Base-by-base conservation (phyloP, 2,329 filamentous ascomycete genomes). In the Alternaria panax region DNA sequence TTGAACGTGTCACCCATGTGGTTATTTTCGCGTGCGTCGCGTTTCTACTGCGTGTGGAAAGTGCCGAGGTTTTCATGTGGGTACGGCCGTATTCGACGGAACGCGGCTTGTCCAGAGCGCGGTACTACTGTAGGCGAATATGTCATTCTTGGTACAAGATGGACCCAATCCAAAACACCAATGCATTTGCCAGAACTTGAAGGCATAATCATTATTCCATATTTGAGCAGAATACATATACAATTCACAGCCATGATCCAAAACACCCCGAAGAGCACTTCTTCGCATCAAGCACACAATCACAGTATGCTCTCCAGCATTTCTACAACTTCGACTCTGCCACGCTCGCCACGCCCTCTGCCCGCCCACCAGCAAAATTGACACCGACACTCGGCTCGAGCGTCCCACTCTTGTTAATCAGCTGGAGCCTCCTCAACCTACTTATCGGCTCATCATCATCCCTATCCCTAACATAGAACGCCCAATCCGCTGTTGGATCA, bases 401-500 rank as follows among this genome's bases (percentile, higher is more conserved):
- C 0, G 73, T 76, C 3, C 75, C 75, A 57, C 69, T 74, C 62
- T 68, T 70, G 27, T 75, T 77, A 5, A 76, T 61, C 8, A 73
- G 8, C 58, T 69, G 71, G 58, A 77, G 34, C 65, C 68, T 74
- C 50, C 60, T 54, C 24, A 66, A 50, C 47, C 70, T 60, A 2
- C 64, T 68, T 1, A 77, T 50, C 12, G 73, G 73, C 63, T 71
- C 72, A 24, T 72, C 74, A 28, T 77, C 72, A 58, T 79, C 76
- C 22, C 63, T 22, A 1, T 78, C 73, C 8, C 75, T 56, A 6
- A 78, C 73, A 57, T 78, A 79, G 51, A 67, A 78, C 12, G 69
- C 76, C 75, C 72, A 74, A 42, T 79, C 75, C 4, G 72, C 73
- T 8, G 72, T 76, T 2, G 62, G 64, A 63, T 78, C 75, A 20